Percentiles rank a stretch among this genome's conserved stretches.
Conservation (phyloP, 495 filamentous ascomycete genomes). For the Parathielavia appendiculata region DNA sequence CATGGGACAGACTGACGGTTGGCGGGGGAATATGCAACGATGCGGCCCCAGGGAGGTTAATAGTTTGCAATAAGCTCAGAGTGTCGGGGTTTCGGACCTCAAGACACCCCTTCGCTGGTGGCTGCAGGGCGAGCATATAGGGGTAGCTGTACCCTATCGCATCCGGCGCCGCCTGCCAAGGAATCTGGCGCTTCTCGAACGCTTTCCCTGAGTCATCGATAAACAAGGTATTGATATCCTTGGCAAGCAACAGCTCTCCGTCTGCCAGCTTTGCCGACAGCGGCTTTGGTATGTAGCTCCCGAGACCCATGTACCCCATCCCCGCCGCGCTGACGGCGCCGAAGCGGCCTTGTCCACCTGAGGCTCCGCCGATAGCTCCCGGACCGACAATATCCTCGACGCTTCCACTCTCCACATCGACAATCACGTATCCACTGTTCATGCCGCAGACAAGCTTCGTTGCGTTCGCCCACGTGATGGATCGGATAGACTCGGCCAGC, state of each 20-base stretch:
- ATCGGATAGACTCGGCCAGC: constrained; percentile 72
- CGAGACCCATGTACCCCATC: constrained; percentile 95
- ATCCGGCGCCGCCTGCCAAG: constrained; percentile 84
- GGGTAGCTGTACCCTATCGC: constrained; percentile 93
- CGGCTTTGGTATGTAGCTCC: constrained; percentile 83
- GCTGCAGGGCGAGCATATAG: constrained; percentile 82
- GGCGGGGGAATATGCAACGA: constrained; percentile 91
- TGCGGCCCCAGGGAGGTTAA: constrained; percentile 71
- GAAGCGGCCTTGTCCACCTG: constrained; percentile 60
- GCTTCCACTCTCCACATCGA: constrained; percentile 69
- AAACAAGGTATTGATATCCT: constrained; percentile 93
- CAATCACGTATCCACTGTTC: constrained; percentile 79
- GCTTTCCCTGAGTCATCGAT: constrained; percentile 77
- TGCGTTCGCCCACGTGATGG: constrained; percentile 82
- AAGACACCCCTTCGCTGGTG: constrained; percentile 74
- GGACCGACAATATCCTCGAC: constrained; percentile 74
- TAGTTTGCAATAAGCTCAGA: constrained; percentile 76
- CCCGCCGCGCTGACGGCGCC: constrained; percentile 56
- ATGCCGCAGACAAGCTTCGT: constrained; percentile 81
- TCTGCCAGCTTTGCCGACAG: constrained; percentile 75
- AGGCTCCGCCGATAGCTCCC: constrained; percentile 63
- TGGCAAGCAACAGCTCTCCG: constrained; percentile 81
- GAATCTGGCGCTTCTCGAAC: constrained; percentile 78
- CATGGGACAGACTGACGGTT: constrained; percentile 85
- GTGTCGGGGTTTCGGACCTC: constrained; percentile 94